Evolutionary conservation across 176 grass and related monocot species (phyloP).

Genomic region (Pontederia paniculata): DNA sequence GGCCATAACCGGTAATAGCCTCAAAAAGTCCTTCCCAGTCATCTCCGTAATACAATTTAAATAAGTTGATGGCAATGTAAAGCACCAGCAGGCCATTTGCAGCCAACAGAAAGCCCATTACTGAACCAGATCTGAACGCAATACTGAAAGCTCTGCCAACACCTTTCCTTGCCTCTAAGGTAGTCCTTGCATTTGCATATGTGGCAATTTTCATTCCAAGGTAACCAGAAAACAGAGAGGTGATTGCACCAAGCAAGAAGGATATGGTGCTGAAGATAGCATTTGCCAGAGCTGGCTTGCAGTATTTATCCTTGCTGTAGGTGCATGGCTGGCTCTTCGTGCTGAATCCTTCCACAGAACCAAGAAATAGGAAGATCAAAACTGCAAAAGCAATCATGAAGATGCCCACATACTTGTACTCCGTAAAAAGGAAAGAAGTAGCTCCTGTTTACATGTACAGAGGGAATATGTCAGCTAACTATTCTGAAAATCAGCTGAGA

Average conservation of each 20-base stretch:
- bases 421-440: conserved; percentile 64
- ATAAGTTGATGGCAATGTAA: conserved; percentile 36
- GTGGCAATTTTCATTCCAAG: conserved; percentile 56
- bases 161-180: conserved; percentile 40
- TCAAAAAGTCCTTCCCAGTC: conserved; percentile 54
- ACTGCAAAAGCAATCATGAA: conserved; percentile 69
- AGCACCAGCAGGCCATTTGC: conserved; percentile 44
- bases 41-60: conserved; percentile 37
- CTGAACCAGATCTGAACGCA: conserved; percentile 38
- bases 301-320: conserved; percentile 35
- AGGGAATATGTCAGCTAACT: background rate
- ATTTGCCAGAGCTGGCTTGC: conserved; percentile 37
- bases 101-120: conserved; percentile 45
- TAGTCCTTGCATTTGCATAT: conserved; percentile 46
- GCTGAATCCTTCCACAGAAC: conserved; percentile 74
- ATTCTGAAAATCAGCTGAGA: no score
- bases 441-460: conserved; percentile 37
- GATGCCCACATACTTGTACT: conserved; percentile 57
- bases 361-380: conserved; percentile 70
- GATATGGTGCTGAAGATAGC: conserved; percentile 40
- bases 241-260: conserved; percentile 38
- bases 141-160: conserved; percentile 40
- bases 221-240: conserved; percentile 40
- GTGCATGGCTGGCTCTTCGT: conserved; percentile 47
- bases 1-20: conserved; percentile 45